Percentiles rank a stretch among this genome's conserved stretches.
Conservation (phyloP, 2,329 filamentous ascomycete species). For the Penicillium thymicola region DNA sequence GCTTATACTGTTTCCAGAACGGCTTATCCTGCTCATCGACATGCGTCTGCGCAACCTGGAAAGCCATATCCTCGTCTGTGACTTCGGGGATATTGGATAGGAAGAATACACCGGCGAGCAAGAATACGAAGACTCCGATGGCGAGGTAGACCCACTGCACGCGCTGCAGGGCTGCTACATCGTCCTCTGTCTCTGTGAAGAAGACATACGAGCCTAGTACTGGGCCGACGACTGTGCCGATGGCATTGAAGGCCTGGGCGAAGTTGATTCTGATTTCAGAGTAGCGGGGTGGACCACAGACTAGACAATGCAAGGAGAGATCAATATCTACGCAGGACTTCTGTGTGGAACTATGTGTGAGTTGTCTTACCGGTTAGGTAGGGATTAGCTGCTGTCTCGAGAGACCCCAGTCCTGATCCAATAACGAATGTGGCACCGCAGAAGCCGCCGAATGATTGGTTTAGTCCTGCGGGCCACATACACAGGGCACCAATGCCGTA, state of each 20-base stretch:
- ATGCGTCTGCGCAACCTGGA: constrained; percentile 57
- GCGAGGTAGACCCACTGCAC: constrained; percentile 82
- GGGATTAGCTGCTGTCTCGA: constrained; percentile 75
- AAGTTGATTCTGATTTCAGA: constrained; percentile 75
- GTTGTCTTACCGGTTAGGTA: constrained; percentile 58
- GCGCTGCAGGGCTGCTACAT: constrained; percentile 57
- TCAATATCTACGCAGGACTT: background rate
- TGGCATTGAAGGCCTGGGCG: constrained; percentile 73
- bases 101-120: constrained; percentile 65
- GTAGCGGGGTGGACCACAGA: constrained; percentile 72
- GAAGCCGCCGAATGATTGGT: constrained; percentile 71
- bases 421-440: constrained; percentile 70
- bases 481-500: constrained; percentile 73
- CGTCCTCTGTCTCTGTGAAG: constrained; percentile 61
- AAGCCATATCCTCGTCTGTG: constrained; percentile 66
- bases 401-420: constrained; percentile 67
- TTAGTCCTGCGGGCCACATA: constrained; percentile 77
- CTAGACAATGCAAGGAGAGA: constrained; percentile 30
- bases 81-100: constrained; percentile 68
- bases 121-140: constrained; percentile 68
- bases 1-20: constrained; percentile 66
- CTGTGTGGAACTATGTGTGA: background rate
- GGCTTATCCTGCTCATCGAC: constrained; percentile 57
- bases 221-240: constrained; percentile 71
- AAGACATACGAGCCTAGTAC: constrained; percentile 71